Evolutionary conservation across 768 basidiomycete species (phyloP), one percentile per base, ranked within the genome.

Genomic region (Tulasnella sp.): DNA sequence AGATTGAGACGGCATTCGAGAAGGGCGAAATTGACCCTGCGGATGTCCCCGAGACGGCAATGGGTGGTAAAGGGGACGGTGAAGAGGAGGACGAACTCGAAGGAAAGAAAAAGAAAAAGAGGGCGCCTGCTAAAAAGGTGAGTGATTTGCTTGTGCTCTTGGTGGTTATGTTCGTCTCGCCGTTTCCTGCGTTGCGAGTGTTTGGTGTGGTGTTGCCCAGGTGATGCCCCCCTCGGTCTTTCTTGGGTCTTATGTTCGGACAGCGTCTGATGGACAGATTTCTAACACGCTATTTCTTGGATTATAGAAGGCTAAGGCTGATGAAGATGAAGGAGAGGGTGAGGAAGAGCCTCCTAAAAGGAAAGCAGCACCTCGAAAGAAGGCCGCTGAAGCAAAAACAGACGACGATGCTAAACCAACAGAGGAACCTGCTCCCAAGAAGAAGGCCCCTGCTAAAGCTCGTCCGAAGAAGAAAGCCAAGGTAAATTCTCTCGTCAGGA

Each of bases 31-130:
- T 96, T 48, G 87, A 80, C 5, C 80, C 83, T 32, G 90, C 83
- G 63, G 92, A 94, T 64, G 80, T 93, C 37, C 88, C 88, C 4
- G 80, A 78, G 31, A 75, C 74, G 15, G 86, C 87, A 60, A 88
- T 84, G 62, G 69, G 77, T 6, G 73, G 67, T 4, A 77, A 65
- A 11, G 75, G 71, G 15, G 71, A 65, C 1, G 70, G 60, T 0
- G 73, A 66, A 5, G 73, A 68, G n/a, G 75, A 73, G 4, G 66
- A 69, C 52, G 75, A 68, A 0, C 73, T 71, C 6, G 73, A 73
- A n/a, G 76, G 78, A 56, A 76, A 80, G 9, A 76, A 76, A 31
- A 46, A 32, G 67, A 78, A 77, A 70, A 76, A 75, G 59, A 73
- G 74, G 57, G 71, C 74, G 9, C 70, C 67, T 55, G 63, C 45